Evolutionary conservation across 352 stramenopile species (phyloP).

Genomic region (Pythium aristosporum): DNA sequence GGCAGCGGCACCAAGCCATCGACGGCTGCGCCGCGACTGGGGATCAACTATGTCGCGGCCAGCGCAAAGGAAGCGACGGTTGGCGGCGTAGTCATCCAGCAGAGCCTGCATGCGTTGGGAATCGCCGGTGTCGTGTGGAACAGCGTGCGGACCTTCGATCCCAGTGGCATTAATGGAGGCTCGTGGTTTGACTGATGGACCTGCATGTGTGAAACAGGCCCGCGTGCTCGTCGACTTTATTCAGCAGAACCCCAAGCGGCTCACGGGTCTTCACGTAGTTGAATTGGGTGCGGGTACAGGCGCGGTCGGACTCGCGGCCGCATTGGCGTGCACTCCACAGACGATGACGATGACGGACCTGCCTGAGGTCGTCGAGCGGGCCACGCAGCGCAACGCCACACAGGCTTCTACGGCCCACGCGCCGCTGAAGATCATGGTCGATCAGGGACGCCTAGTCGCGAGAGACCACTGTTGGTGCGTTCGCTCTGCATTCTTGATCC

Average conservation of each 20-base stretch:
- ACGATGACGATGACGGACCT: constrained; percentile 63
- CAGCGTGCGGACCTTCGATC: constrained; percentile 36
- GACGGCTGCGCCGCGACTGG: constrained; percentile 32
- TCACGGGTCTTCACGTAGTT: constrained; percentile 36
- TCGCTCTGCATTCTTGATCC: not conserved
- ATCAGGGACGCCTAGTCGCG: constrained; percentile 27
- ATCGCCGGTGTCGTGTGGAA: constrained; percentile 79
- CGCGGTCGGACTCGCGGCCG: constrained; percentile 47
- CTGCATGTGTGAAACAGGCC: constrained; percentile 31
- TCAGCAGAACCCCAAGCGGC: constrained; percentile 28
- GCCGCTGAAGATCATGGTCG: constrained; percentile 23
- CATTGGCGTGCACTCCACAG: constrained; percentile 21
- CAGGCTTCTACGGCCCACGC: constrained; percentile 25
- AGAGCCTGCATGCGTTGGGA: constrained; percentile 46
- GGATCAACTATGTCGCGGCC: constrained; percentile 57
- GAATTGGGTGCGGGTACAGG: constrained; percentile 61
- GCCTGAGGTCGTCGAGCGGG: constrained; percentile 34
- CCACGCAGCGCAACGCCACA: constrained; percentile 41
- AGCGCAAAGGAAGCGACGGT: constrained; percentile 36
- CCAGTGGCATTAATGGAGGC: no score
- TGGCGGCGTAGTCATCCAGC: constrained; percentile 34
- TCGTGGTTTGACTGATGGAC: not conserved
- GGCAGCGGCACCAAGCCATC: not conserved
- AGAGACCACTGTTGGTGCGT: constrained; percentile 42
- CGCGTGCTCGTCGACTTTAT: constrained; percentile 47